These are phyloP conservation scores for Psidium friedrichsthalianum DNA, from an alignment of 345 rosid genomes.

Conservation along the genomic window DNA sequence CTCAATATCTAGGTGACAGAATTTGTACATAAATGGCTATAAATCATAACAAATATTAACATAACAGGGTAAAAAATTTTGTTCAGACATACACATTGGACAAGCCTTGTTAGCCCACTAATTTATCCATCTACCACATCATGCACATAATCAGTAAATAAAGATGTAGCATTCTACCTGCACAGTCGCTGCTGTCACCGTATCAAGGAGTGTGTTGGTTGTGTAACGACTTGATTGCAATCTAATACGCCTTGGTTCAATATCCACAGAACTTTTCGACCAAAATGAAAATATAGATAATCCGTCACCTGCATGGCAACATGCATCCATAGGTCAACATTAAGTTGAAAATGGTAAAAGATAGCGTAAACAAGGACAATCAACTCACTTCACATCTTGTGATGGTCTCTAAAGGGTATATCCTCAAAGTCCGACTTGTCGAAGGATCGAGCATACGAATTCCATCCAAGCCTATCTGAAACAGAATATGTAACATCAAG, in stretches of 20 bases:
- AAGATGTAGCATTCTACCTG: constrained; percentile 46
- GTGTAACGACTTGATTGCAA: constrained; percentile 93
- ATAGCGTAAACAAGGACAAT: background rate
- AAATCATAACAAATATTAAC: background rate
- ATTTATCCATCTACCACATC: background rate
- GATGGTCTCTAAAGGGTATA: constrained; percentile 90
- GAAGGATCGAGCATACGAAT: constrained; percentile 94
- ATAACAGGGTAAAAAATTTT: background rate
- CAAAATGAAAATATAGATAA: constrained; percentile 83
- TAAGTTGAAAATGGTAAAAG: background rate
- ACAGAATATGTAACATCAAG: background rate
- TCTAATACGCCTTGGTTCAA: constrained; percentile 88
- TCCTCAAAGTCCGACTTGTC: constrained; percentile 71
- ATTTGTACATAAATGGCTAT: background rate
- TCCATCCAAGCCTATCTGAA: constrained; percentile 96
- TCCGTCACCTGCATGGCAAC: constrained; percentile 39
- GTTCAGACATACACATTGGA: background rate
- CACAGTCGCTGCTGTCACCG: constrained; percentile 92
- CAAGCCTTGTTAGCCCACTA: background rate
- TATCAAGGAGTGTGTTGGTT: constrained; percentile 77
- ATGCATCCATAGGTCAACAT: background rate
- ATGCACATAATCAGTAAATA: background rate
- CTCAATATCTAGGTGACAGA: background rate
- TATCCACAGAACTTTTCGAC: constrained; percentile 92
- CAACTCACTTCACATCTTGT: constrained; percentile 87